Base-by-base conservation (phyloP, 139 green algal genomes). In the Coccomyxa sp. region DNA sequence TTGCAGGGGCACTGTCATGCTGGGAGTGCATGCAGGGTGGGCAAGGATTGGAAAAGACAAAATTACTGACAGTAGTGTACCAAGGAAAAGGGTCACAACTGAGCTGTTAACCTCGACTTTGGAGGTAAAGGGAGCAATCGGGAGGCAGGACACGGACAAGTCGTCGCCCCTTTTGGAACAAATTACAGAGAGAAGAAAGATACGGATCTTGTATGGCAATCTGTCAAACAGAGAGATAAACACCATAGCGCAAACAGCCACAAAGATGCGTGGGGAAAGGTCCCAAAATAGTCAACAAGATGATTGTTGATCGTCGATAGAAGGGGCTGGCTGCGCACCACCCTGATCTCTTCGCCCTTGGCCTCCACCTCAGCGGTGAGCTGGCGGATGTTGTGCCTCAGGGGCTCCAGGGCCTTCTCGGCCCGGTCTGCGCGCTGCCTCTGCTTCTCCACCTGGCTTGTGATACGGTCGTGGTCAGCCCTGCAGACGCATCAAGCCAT, bases 401-500 rank as follows among this genome's bases (percentile, higher is more conserved):
- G 73, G 24, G 73, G 73, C 41, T 79, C 41, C 50, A 55, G 72
- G 40, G 39, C 71, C 34, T 79, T 68, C 31, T 78, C 68, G 8
- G 79, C 81, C 35, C 78, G 78, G 50, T 86, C 70, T 58, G 84
- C 70, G 37, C 12, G 36, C 7, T 50, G 72, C 35, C 86, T 79
- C 31, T 68, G 35, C 34, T 39, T 16, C 33, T 86, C 72, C 68
- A 86, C 54, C 54, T 86, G 72, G 22, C 34, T 38, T 70, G 73
- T 8, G 54, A 79, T 70, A 29, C 39, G 24, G 39, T 77, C 34
- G 39, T 34, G 37, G 73, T 77, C 73, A 14, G 24, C 73, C 68
- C 78, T 86, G 81, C 64, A 12, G 37, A 37, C 37, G 18, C 27
- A n/a, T n/a, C n/a, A n/a, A n/a, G n/a, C n/a, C n/a, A n/a, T n/a